Base-by-base conservation (phyloP, 1,284 basidiomycete species). In the Tylopilus sp. region DNA sequence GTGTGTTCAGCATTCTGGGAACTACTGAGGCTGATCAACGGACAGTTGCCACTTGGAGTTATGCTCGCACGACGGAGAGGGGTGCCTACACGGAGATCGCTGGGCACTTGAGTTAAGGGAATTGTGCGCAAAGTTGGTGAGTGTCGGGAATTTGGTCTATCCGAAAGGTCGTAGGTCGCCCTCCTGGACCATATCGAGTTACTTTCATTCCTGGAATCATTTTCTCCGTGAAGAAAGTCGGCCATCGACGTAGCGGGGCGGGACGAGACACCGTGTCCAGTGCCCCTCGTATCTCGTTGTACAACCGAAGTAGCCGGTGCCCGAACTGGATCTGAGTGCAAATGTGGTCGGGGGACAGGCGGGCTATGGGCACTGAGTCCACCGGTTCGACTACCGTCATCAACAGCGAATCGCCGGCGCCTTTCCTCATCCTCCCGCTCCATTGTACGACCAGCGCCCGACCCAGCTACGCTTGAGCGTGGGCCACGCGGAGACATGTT, bases 1-100 rank as follows among this genome's bases (percentile, higher is more conserved):
- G 78, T 72, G 57, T 89, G 88, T 54, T 89, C 84, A 1, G 75
- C 67, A 25, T 51, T 71, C 54, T 59, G 71, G 41, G 57, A 53
- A 53, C 45, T 59, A 44, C 55, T 56, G 30, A 58, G 34, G 46
- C 45, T 60, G 21, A 50, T 40, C 33, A 51, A 48, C 16, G 55
- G 46, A 30, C 53, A 57, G 31, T 48, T 52, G 33, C 51, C 31
- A 15, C 51, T 43, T 12, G 55, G 59, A 16, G 59, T 51, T 40
- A 51, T 41, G 31, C 51, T 57, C 11, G 46, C 51, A 46, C 62
- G 53, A 31, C 66, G 57, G 41, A 52, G 56, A 6, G 55, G 48
- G 5, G 48, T 47, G n/a, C 49, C 47, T 35, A 49, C 21, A 21
- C 51, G 56, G 18, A 53, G 44, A 13, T 64, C 65, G 16, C n/a